phyloP scores from a whole-genome alignment of 2,329 filamentous ascomycete species.

The Cladosporium sp. region DNA sequence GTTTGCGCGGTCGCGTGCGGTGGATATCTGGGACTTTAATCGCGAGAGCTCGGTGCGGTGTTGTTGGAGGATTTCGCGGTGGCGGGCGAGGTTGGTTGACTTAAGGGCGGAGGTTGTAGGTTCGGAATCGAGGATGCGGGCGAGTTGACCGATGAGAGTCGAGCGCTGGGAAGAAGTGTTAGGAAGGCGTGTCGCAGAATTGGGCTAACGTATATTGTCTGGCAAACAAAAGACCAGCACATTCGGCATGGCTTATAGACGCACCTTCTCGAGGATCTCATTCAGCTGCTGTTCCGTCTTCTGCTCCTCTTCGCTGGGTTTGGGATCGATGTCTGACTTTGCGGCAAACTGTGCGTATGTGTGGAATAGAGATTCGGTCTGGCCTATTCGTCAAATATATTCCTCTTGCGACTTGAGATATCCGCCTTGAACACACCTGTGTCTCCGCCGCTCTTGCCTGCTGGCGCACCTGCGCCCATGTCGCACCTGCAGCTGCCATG shows the following conservation, averaged over 20 bases:
- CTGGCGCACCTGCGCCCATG: constrained; percentile 92
- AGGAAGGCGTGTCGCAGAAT: not conserved
- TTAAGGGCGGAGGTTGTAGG: constrained; percentile 89
- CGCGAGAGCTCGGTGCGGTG: constrained; percentile 78
- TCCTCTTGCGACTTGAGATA: not conserved
- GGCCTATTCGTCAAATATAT: constrained; percentile 17
- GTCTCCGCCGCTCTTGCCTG: constrained; percentile 84
- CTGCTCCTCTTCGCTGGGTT: constrained; percentile 78
- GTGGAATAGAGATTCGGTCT: constrained; percentile 82
- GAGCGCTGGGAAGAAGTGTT: constrained; percentile 59
- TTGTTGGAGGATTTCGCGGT: constrained; percentile 81
- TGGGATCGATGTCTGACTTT: constrained; percentile 68
- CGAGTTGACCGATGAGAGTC: constrained; percentile 70
- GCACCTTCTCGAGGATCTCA: constrained; percentile 76
- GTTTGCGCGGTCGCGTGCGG: constrained; percentile 80
- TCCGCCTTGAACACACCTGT: constrained; percentile 55
- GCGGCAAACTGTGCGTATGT: constrained; percentile 87
- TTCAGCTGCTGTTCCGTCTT: constrained; percentile 74
- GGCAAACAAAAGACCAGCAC: not conserved
- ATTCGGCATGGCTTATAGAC: constrained; percentile 6
- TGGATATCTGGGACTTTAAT: constrained; percentile 64
- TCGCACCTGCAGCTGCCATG: constrained; percentile 37
- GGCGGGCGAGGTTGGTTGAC: constrained; percentile 87
- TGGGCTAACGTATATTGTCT: constrained; percentile 10
- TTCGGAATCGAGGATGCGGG: constrained; percentile 88